phyloP scores from a whole-genome alignment of 768 basidiomycete genomes.

The Hydnum rufescens region DNA sequence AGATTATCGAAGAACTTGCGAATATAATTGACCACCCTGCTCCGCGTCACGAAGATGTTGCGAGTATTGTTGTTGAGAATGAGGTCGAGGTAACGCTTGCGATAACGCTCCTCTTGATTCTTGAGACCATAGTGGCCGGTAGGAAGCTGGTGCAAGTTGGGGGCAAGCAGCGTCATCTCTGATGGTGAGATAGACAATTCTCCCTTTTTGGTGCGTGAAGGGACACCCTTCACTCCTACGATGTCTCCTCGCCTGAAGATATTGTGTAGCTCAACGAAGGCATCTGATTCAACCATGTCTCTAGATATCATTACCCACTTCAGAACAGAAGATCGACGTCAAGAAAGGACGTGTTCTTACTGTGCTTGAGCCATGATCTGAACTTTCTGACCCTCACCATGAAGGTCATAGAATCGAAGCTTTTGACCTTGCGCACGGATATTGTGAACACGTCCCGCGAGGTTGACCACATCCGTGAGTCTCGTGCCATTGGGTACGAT shows the following conservation, averaged over 20 bases:
- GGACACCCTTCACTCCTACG: constrained; percentile 76
- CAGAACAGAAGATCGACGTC: background rate
- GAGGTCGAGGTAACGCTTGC: constrained; percentile 96
- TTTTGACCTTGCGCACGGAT: constrained; percentile 68
- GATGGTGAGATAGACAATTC: constrained; percentile 80
- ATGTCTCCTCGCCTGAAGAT: constrained; percentile 91
- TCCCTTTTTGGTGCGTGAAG: constrained; percentile 85
- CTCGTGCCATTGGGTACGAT: constrained; percentile 22
- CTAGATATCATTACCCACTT: constrained; percentile 17
- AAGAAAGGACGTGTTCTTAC: constrained; percentile 24
- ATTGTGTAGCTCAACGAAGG: constrained; percentile 56
- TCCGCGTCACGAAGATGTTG: constrained; percentile 76
- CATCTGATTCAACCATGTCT: constrained; percentile 40
- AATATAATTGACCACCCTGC: constrained; percentile 80
- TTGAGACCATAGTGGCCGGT: constrained; percentile 85
- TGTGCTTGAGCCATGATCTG: constrained; percentile 87
- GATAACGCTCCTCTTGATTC: constrained; percentile 92
- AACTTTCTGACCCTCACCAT: constrained; percentile 78
- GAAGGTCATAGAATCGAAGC: constrained; percentile 86
- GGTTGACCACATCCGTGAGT: constrained; percentile 38
- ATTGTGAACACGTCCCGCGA: constrained; percentile 85
- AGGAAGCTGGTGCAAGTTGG: constrained; percentile 91
- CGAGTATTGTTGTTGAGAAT: constrained; percentile 85
- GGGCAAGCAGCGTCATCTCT: constrained; percentile 71
- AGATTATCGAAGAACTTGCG: constrained; percentile 74